Evolutionary conservation across 2,329 filamentous ascomycete genomes (phyloP).

Genomic region (Aaosphaeria arxii): DNA sequence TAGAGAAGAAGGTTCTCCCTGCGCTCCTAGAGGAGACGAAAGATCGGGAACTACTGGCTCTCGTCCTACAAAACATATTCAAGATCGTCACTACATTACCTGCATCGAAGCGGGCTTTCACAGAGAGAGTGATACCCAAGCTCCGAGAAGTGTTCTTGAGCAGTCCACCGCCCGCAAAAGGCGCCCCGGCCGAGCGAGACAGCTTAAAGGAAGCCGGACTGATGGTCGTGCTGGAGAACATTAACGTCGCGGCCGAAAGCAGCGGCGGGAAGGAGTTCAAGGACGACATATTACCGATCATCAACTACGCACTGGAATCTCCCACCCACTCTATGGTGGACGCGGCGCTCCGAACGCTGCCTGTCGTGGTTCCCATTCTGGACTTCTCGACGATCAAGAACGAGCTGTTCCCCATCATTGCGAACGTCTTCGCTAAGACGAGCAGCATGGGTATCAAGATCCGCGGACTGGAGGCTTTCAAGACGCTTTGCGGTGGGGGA

Average conservation of each 20-base stretch:
- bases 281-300: slow-evolving; percentile 85
- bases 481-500: slow-evolving; percentile 78
- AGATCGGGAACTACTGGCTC: slow-evolving; percentile 78
- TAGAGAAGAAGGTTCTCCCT: slow-evolving; percentile 91
- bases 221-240: slow-evolving; percentile 86
- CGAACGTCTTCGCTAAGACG: slow-evolving; percentile 86
- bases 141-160: slow-evolving; percentile 79
- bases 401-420: slow-evolving; percentile 90
- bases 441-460: slow-evolving; percentile 95
- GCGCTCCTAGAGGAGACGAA: slow-evolving; percentile 91
- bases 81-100: slow-evolving; percentile 80
- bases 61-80: slow-evolving; percentile 89
- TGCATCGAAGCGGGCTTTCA: slow-evolving; percentile 65
- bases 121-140: slow-evolving; percentile 79
- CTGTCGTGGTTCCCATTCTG: slow-evolving; percentile 77
- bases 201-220: slow-evolving; percentile 81
- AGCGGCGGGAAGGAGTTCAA: slow-evolving; percentile 92
- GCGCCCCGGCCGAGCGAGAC: slow-evolving; percentile 66
- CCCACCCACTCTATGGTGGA: slow-evolving; percentile 87
- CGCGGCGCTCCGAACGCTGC: slow-evolving; percentile 74
- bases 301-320: slow-evolving; percentile 80
- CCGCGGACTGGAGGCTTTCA: slow-evolving; percentile 83
- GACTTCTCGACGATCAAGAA: slow-evolving; percentile 98
- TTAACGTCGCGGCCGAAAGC: slow-evolving; percentile 71
- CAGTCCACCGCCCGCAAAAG: slow-evolving; percentile 43